Evolutionary conservation across 140 eudicot genomes (phyloP).

Genomic region (Bidens hawaiensis): DNA sequence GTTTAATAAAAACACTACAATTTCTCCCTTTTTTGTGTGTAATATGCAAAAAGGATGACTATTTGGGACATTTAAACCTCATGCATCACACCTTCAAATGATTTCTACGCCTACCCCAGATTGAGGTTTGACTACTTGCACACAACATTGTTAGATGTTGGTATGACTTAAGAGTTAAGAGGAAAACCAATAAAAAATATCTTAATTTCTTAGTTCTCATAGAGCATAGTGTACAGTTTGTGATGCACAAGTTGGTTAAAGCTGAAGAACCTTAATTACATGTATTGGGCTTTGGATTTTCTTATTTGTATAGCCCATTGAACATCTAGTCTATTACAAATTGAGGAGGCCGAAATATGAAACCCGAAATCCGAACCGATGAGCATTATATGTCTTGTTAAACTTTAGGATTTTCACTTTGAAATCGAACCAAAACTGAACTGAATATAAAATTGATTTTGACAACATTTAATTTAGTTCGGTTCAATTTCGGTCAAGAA

Average conservation of each 20-base stretch:
- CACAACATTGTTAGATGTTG: constrained; percentile 20
- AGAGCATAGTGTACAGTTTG: constrained; percentile 8
- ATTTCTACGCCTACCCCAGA: constrained; percentile 24
- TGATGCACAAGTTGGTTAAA: background rate
- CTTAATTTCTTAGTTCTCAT: background rate
- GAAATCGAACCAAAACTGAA: too few species aligned
- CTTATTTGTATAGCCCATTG: background rate
- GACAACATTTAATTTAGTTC: background rate
- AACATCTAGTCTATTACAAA: background rate
- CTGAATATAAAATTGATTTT: too few species aligned
- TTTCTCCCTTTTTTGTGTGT: background rate
- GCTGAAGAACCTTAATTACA: background rate
- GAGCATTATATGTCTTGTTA: background rate
- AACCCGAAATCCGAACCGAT: too few species aligned
- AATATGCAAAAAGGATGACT: background rate
- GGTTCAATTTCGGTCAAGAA: background rate
- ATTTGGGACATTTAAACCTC: constrained; percentile 20
- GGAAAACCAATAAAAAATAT: background rate
- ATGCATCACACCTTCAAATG: constrained; percentile 22
- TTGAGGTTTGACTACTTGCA: constrained; percentile 17
- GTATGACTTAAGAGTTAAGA: constrained; percentile 6
- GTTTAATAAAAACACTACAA: too few species aligned
- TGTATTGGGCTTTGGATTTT: background rate
- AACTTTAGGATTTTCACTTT: too few species aligned
- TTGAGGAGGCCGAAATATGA: too few species aligned